Base-by-base conservation (phyloP, 2,329 filamentous ascomycete species). In the Exophiala xenobiotica region DNA sequence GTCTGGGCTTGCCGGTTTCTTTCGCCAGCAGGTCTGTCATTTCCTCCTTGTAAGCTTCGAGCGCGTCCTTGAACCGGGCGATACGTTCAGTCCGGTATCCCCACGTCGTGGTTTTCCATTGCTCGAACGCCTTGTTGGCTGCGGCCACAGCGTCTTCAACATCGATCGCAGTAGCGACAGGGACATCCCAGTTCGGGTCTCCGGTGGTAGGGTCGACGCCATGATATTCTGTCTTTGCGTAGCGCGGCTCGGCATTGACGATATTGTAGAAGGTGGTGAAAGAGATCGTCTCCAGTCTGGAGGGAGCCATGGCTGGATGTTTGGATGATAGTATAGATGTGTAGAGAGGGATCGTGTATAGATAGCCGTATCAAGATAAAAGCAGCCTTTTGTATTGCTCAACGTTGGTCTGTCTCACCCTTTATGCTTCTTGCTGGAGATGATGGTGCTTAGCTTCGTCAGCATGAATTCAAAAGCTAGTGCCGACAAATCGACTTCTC, bases 1-100 rank as follows among this genome's bases (percentile, higher is more conserved):
- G 19, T 7, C 43, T 65, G 3, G 78, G 78, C 63, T 80, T 80
- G 12, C 78, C 78, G 6, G 74, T 74, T 65, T 81, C 78, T 50
- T 66, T 68, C 58, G 69, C 69, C 23, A 79, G 62, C 11, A 79
- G 65, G 22, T 69, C 67, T 14, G 68, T 64, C 41, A 81, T 65
- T 39, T 75, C 70, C 1, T 73, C 67, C 11, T 67, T 64, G 37
- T 78, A 67, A 1, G 65, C 62, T 22, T 67, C 61, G 14, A 78
- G 60, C 9, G 67, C 63, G 6, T 74, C 68, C 33, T 70, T 68
- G 22, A 77, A 68, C 40, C 68, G 67, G 23, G 64, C 64, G 6
- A 78, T 63, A 4, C 67, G 60, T 4, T 68, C 65, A 23, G 71
- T 66, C n/a, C 78, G 70, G 58, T 78, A 72, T 8, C 69, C 64